Evolutionary conservation across 768 basidiomycete species (phyloP), one percentile per base, ranked within the genome.

Genomic region (Favolaschia claudopus): DNA sequence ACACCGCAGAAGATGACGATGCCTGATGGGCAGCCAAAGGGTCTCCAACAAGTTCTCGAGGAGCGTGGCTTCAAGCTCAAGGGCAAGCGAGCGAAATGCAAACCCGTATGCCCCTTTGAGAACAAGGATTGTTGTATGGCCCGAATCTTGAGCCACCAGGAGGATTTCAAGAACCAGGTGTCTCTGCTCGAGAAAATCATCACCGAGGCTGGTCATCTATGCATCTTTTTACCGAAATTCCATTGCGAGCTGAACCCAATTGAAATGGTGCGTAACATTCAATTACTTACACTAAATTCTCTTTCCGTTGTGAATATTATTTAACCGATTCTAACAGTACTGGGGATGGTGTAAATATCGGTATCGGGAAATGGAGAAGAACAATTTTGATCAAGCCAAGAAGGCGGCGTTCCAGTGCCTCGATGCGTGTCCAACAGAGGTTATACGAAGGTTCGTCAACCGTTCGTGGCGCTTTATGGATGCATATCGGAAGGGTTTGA

Each of bases 31-130:
- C n/a, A n/a, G n/a, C n/a, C n/a, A n/a, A 79, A 81, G 55, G 78
- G 79, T 0, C 58, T 78, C 1, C 14, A 77, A 44, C 59, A 45
- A 7, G 67, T 72, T 29, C 75, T 82, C 15, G 55, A 69, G 40
- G 80, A 84, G 56, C 60, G 69, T 0, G 76, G 79, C 22, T 83
- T 82, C 55, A 47, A 78, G 59, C 70, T 79, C 3, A 7, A 14
- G 1, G 45, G 60, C 0, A 37, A 82, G 22, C 31, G 34, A 15
- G 71, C 75, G n/a, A n/a, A n/a, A n/a, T n/a, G n/a, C n/a, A n/a
- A n/a, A n/a, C n/a, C n/a, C n/a, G 74, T 78, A 6, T 78, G 77
- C 54, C 70, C 76, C 25, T 66, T 68, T 31, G 67, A 77, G 25
- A 78, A 58, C 51, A 20, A 50, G 50, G 20, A 68, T 49, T 42